Percentiles rank a stretch among this genome's conserved stretches.
phyloP scores from a whole-genome alignment of 1,284 basidiomycete species.

The Naganishia sp. region DNA sequence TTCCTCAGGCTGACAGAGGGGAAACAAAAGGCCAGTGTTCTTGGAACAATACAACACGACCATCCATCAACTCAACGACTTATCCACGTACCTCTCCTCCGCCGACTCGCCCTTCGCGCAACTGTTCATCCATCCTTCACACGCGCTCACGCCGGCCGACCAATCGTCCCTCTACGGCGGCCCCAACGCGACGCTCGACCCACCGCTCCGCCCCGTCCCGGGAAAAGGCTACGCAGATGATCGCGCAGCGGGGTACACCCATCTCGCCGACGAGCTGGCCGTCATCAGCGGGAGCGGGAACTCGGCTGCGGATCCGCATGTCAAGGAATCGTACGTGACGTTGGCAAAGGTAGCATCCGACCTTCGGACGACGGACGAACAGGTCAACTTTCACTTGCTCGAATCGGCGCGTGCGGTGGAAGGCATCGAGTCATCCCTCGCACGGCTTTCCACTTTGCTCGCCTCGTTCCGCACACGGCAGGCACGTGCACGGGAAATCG shows the following conservation, averaged over 20 bases:
- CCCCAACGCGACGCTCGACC: constrained; percentile 7
- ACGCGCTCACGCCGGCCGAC: background rate
- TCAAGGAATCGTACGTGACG: background rate
- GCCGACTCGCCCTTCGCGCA: background rate
- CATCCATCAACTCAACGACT: constrained; percentile 6
- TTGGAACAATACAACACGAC: constrained; percentile 18
- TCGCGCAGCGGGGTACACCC: background rate
- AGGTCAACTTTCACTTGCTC: constrained; percentile 14
- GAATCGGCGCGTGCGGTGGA: background rate
- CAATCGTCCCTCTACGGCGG: constrained; percentile 23
- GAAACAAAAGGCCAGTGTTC: background rate
- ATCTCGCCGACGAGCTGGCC: constrained; percentile 4
- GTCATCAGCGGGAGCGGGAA: background rate
- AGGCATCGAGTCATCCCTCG: background rate
- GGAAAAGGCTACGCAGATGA: constrained; percentile 14
- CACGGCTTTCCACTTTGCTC: background rate
- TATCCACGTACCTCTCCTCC: constrained; percentile 7
- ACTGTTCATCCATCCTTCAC: constrained; percentile 15
- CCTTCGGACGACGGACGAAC: constrained; percentile 6
- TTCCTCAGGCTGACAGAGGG: background rate
- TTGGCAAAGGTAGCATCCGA: background rate
- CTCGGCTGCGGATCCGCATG: background rate
- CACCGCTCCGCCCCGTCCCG: constrained; percentile 12
- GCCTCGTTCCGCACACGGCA: background rate
- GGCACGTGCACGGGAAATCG: background rate